Conservation (phyloP, 2,329 filamentous ascomycete species). For the Coniella lustricola region DNA sequence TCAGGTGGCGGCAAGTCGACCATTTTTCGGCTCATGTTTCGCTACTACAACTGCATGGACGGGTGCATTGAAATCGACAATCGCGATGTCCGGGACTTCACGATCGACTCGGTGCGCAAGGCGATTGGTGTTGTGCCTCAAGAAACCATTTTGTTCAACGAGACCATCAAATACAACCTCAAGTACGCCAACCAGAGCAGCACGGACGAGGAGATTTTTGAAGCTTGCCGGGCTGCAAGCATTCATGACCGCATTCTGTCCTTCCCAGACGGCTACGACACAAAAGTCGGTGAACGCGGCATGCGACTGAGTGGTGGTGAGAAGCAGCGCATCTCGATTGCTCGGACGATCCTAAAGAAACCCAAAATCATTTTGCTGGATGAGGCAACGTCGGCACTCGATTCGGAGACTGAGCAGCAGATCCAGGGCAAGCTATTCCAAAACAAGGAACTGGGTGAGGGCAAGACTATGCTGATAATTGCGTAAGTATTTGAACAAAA, state of each 20-base stretch:
- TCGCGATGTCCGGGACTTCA: slow-evolving; percentile 74
- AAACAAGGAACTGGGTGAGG: slow-evolving; percentile 57
- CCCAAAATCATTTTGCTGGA: slow-evolving; percentile 65
- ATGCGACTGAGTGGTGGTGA: slow-evolving; percentile 53
- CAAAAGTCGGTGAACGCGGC: slow-evolving; percentile 46
- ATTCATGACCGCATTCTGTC: slow-evolving; percentile 48
- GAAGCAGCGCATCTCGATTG: slow-evolving; percentile 53
- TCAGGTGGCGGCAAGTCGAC: slow-evolving; percentile 97
- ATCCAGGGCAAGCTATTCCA: slow-evolving; percentile 64
- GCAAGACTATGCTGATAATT: slow-evolving; percentile 90
- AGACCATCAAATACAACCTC: slow-evolving; percentile 49
- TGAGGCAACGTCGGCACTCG: slow-evolving; percentile 64
- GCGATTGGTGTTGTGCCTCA: slow-evolving; percentile 96
- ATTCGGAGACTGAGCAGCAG: slow-evolving; percentile 52
- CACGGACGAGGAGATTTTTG: slow-evolving; percentile 41
- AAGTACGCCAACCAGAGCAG: slow-evolving; percentile 43
- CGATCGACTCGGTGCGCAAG: slow-evolving; percentile 84
- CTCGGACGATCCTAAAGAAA: slow-evolving; percentile 60
- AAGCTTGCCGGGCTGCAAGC: slow-evolving; percentile 45
- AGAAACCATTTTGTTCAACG: slow-evolving; percentile 67
- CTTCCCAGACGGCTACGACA: slow-evolving; percentile 46
- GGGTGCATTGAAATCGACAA: slow-evolving; percentile 82
- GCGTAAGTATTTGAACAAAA: slow-evolving; percentile 50
- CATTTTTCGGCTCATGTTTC: slow-evolving; percentile 89
- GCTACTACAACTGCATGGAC: slow-evolving; percentile 82